These are phyloP conservation scores for Heracleum sosnowskyi DNA, from an alignment of 129 eudicot genomes.

Conservation along the genomic window DNA sequence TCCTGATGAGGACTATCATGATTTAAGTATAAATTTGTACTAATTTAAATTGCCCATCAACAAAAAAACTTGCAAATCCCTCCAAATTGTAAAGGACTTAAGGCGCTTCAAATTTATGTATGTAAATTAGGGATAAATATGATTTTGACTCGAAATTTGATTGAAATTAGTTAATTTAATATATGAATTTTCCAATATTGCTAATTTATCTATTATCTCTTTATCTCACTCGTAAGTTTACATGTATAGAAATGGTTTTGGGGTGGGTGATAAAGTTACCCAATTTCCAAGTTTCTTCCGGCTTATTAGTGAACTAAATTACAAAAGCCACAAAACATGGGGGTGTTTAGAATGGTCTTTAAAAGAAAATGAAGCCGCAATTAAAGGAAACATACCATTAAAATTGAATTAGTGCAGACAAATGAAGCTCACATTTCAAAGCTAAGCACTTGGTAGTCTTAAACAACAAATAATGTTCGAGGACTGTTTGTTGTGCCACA, in stretches of 20 bases:
- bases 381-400: conserved; percentile 1
- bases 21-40: too few relatives aligned
- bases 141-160: too few relatives aligned
- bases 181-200: too few relatives aligned
- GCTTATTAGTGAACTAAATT: neutral
- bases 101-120: too few relatives aligned
- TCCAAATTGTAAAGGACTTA: too few relatives aligned
- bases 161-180: too few relatives aligned
- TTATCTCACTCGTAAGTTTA: neutral
- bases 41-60: too few relatives aligned
- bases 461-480: neutral
- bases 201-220: too few relatives aligned
- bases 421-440: neutral
- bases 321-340: conserved; percentile 5
- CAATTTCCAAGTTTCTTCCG: neutral
- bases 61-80: too few relatives aligned
- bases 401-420: neutral
- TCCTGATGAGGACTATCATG: too few relatives aligned
- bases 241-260: neutral
- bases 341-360: neutral
- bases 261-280: neutral
- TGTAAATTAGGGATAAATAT: too few relatives aligned
- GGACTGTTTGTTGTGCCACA: neutral
- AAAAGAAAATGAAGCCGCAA: neutral
- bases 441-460: neutral